Base-by-base conservation (phyloP, 2,329 filamentous ascomycete species). In the Lojkania enalia region DNA sequence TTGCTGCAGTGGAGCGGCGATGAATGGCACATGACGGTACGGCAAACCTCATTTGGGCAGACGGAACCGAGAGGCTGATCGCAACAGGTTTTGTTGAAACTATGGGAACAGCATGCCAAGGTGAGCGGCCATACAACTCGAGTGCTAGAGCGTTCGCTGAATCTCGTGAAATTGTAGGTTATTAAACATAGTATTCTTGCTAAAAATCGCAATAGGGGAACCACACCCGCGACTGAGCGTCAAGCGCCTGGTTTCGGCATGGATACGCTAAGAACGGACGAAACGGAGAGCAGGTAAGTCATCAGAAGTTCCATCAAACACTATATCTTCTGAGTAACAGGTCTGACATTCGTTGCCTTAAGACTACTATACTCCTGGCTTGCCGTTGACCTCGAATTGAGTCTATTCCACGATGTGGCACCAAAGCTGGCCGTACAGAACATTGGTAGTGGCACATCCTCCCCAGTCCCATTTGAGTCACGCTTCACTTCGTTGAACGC, bases 351-450 rank as follows among this genome's bases (percentile, higher is more conserved):
- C 20, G 3, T 19, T 3, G 7, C 20, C 20, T 16, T 4, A 20
- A 81, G 79, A 50, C 67, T 83, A 23, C 75, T 80, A 1, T 81
- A 83, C 63, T 81, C 80, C 55, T 83, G 80, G 77, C 77, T 82
- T 20, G 79, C 80, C 72, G 72, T 81, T 11, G 81, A 84, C 57
- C 79, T 82, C 48, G 81, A 84, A 57, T 71, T 83, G 37, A 79
- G 78, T 49, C 68, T 84, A 11, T 83, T 83, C 62, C 74, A 82
- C 49, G 81, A 84, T 54, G 76, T 74, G 1, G 70, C 74, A 1
- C 77, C 80, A 0, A 65, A 80, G 42, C 70, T 84, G 12, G 73
- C 30, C 13, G 21, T 16, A 5, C 33, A 36, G 25, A 15, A 29
- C 4, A 12, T 27, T 4, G 15, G n/a, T 19, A 18, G 5, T 11